Base-by-base conservation (phyloP, 768 basidiomycete species). In the Agrocybe praecox region DNA sequence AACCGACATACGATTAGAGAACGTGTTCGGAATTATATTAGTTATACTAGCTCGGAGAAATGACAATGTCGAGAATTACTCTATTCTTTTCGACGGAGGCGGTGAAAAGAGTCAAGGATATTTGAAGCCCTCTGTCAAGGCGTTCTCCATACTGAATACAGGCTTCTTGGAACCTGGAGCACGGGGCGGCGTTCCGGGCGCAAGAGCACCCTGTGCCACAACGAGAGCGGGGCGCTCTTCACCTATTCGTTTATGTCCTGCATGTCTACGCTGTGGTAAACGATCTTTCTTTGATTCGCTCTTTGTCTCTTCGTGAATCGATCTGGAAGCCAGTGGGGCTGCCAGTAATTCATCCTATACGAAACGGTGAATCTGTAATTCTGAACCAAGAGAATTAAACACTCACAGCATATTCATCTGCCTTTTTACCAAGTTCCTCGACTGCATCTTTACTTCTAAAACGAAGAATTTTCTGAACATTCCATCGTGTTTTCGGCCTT, bases 401-500 rank as follows among this genome's bases (percentile, higher is more conserved):
- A 78, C 89, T 64, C 65, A 92, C 92, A 59, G 87, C 81, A 69
- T 93, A 86, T 44, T 80, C 77, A 24, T 76, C 74, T 6, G 85
- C 87, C 65, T 87, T 89, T 58, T 73, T 67, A 53, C 77, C 76
- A 22, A 94, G 66, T 21, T 81, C 75, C 10, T 65, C 55, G 9
- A 80, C 62, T 22, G 84, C 85, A 55, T 74, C 73, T 24, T 65
- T 60, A 17, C 76, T 72, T 51, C 87, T 77, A 67, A 80, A 94
- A 51, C 75, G 84, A 19, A 94, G 72, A 4, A 87, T 78, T 69
- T 92, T 92, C 62, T 87, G 83, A 36, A 94, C 71, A 69, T 91
- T 92, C 80, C 84, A 86, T 55, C 88, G 78, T 21, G 92, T 94
- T 67, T 79, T 79, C 42, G 83, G 76, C 42, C 92, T 78, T 52